Evolutionary conservation across 768 basidiomycete genomes (phyloP).

Genomic region (Dioszegia aurantiaca): DNA sequence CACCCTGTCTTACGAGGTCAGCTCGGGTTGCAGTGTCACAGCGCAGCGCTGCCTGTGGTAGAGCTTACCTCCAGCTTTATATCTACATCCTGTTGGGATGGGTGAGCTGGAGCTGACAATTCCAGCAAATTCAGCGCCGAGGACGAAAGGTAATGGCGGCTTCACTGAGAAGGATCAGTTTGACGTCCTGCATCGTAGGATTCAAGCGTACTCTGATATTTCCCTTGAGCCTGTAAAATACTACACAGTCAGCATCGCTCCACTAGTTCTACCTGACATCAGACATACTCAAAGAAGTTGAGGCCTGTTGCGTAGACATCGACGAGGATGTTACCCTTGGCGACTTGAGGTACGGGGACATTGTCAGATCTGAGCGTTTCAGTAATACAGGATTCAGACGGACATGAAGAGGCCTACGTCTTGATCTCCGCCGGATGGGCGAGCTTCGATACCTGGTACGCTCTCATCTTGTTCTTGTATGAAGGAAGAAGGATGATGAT

Average conservation of each 20-base stretch:
- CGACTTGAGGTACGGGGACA: constrained; percentile 61
- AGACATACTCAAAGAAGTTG: constrained; percentile 64
- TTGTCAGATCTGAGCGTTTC: constrained; percentile 42
- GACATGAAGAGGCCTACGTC: neutral
- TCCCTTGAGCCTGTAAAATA: constrained; percentile 85
- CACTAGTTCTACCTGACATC: neutral
- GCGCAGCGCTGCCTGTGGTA: neutral
- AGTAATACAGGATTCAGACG: neutral
- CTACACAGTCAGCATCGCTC: constrained; percentile 2
- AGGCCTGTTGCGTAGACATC: constrained; percentile 73
- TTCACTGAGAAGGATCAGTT: constrained; percentile 54
- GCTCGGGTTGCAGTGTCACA: neutral
- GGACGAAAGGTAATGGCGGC: constrained; percentile 77
- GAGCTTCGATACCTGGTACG: constrained; percentile 69
- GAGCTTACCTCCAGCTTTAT: constrained; percentile 62
- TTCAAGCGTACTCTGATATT: constrained; percentile 61
- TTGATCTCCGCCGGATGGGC: constrained; percentile 66
- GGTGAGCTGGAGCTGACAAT: constrained; percentile 66
- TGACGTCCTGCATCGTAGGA: neutral
- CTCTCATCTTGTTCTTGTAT: constrained; percentile 62
- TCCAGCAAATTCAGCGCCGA: constrained; percentile 81
- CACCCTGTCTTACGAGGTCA: constrained; percentile 61
- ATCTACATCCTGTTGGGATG: constrained; percentile 74
- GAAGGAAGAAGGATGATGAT: too few relatives aligned
- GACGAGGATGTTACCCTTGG: constrained; percentile 63